These are phyloP conservation scores for Vigna mungo DNA, from an alignment of 306 rosid species.

Conservation along the genomic window DNA sequence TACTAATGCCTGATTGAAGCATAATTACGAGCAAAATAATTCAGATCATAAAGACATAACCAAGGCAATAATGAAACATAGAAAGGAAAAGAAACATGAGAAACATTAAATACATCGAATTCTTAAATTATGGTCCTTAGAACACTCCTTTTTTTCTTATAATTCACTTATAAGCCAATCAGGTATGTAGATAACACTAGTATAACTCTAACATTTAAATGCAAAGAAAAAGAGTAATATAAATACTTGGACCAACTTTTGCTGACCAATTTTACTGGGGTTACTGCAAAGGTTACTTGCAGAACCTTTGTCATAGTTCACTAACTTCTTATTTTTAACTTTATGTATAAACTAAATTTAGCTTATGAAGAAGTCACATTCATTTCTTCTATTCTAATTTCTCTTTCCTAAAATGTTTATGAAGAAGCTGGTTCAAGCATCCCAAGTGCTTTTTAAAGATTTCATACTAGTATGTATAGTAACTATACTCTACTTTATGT, in stretches of 20 bases:
- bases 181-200: conserved; percentile 15
- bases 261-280: not conserved
- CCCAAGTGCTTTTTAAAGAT: no score
- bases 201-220: conserved; percentile 1
- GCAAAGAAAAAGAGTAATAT: not conserved
- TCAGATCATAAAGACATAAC: conserved; percentile 30
- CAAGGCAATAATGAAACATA: conserved; percentile 1
- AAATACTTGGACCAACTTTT: conserved; percentile 4
- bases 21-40: conserved; percentile 40
- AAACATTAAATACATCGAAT: conserved; percentile 12
- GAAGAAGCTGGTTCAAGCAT: no score
- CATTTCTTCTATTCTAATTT: no score
- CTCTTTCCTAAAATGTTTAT: no score
- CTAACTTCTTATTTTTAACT: no score
- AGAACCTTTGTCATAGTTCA: no score
- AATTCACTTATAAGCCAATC: conserved; percentile 22
- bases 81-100: conserved; percentile 9
- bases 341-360: no score
- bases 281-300: not conserved
- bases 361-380: no score
- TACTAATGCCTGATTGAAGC: conserved; percentile 81
- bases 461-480: no score
- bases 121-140: conserved; percentile 9
- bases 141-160: not conserved
- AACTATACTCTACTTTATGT: no score